Percentiles rank a stretch among this genome's conserved stretches.
Conservation (phyloP, 306 rosid genomes). For the Cicer pinnatifidum region DNA sequence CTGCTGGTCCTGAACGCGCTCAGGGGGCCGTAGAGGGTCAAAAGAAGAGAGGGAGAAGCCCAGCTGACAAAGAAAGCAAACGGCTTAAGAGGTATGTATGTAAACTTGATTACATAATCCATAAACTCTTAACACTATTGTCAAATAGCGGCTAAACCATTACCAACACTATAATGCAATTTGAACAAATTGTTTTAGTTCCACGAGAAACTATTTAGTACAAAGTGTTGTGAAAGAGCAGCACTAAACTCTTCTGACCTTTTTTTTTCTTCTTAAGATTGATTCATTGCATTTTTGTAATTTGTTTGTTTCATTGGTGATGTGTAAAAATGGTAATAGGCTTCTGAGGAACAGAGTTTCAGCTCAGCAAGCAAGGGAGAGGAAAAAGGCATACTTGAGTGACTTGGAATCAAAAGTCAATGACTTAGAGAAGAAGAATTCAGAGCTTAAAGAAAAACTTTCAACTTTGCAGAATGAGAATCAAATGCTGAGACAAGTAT, state of each 20-base stretch:
- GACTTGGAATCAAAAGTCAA: slow-evolving; percentile 81
- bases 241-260: not conserved
- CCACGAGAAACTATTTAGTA: no score
- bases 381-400: slow-evolving; percentile 83
- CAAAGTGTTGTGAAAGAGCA: no score
- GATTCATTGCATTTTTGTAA: slow-evolving; percentile 43
- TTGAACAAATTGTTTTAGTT: no score
- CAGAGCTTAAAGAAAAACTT: slow-evolving; percentile 81
- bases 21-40: slow-evolving; percentile 71
- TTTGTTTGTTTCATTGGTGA: slow-evolving; percentile 20
- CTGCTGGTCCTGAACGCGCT: slow-evolving; percentile 69
- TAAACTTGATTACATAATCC: not conserved
- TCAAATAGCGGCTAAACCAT: no score
- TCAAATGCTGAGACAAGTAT: slow-evolving; percentile 98
- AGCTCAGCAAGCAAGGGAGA: slow-evolving; percentile 98
- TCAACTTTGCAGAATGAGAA: slow-evolving; percentile 95
- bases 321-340: slow-evolving; percentile 51
- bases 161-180: no score
- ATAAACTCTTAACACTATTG: not conserved
- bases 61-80: slow-evolving; percentile 96
- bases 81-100: slow-evolving; percentile 78
- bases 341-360: slow-evolving; percentile 94
- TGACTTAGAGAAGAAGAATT: slow-evolving; percentile 80
- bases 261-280: slow-evolving; percentile 15
- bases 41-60: slow-evolving; percentile 86